phyloP scores from a whole-genome alignment of 83 land plant genomes.

The Larix sibirica region DNA sequence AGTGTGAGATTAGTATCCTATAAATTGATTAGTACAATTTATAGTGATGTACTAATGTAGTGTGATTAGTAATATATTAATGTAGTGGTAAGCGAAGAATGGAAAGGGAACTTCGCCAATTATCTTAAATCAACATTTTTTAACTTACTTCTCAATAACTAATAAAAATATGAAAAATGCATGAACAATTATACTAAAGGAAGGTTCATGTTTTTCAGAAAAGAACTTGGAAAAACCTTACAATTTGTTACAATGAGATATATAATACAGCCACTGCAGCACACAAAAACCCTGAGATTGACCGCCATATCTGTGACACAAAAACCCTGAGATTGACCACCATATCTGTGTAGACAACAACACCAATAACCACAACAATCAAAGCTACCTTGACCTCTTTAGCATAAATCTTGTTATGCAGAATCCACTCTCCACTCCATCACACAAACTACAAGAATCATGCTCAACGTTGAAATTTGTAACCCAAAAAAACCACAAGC shows the following conservation, averaged over 20 bases:
- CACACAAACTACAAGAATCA: constrained; percentile 85
- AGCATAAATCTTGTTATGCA: constrained; percentile 64
- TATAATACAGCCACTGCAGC: constrained; percentile 69
- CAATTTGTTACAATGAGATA: constrained; percentile 82
- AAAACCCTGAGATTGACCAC: constrained; percentile 66
- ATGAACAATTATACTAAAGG: too few relatives aligned
- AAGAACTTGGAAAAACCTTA: constrained; percentile 22
- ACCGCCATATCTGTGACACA: constrained; percentile 38
- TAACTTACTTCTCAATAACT: too few relatives aligned
- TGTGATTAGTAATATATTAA: too few relatives aligned
- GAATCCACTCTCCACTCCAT: constrained; percentile 58
- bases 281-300: constrained; percentile 67
- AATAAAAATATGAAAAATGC: too few relatives aligned
- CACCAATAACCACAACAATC: constrained; percentile 65
- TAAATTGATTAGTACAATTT: too few relatives aligned
- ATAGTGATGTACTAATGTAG: too few relatives aligned
- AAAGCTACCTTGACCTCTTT: constrained; percentile 58
- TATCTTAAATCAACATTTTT: too few relatives aligned
- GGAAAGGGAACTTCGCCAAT: too few relatives aligned
- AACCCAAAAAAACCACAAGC: neutral
- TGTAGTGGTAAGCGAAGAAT: too few relatives aligned
- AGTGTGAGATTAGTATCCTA: too few relatives aligned
- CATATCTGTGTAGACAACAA: constrained; percentile 78
- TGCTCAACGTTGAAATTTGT: constrained; percentile 83
- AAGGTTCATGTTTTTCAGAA: too few relatives aligned